Base-by-base conservation (phyloP, 1,139 yeast genomes). In the Blastobotrys arbuscula region DNA sequence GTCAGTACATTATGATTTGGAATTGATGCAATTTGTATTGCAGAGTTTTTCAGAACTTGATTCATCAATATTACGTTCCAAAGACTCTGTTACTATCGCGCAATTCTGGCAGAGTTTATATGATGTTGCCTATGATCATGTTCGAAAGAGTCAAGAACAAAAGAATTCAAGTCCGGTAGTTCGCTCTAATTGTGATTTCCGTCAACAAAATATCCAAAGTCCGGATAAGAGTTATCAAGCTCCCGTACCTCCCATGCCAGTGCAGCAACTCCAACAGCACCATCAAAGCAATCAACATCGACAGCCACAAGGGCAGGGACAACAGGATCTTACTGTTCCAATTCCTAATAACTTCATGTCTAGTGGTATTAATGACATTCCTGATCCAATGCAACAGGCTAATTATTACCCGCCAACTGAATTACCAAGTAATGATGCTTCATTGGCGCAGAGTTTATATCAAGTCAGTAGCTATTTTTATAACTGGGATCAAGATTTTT, bases 1-100 rank as follows among this genome's bases (percentile, higher is more conserved):
- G 16, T 47, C 59, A n/a, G 57, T 59, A 6, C 47, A 45, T 2
- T 46, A 51, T 15, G 67, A 63, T 45, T 47, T 61, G 21, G 54
- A 50, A 23, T 51, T 57, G 18, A 39, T 62, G 51, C 52, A 50
- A 20, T 21, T 30, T 6, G 49, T 53, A 10, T 42, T 54, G 18
- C 53, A 45, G 2, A 36, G 47, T 15, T 41, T 54, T 34, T 21
- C 16, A 2, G 43, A 39, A 34, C 33, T 49, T 26, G 46, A 46
- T 7, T 13, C 18, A n/a, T 23, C 21, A 44, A 18, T 12, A 3
- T 1, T 28, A 9, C 18, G 21, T 5, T 41, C 13, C 4, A 28
- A 38, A 2, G 38, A 44, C 15, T 15, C 4, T 35, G 42, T n/a
- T 21, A 20, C 36, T 15, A 40, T 41, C 44, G 34, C 50, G 1